Conservation (phyloP, 2,329 filamentous ascomycete species). For the Escovopsis weberi region DNA sequence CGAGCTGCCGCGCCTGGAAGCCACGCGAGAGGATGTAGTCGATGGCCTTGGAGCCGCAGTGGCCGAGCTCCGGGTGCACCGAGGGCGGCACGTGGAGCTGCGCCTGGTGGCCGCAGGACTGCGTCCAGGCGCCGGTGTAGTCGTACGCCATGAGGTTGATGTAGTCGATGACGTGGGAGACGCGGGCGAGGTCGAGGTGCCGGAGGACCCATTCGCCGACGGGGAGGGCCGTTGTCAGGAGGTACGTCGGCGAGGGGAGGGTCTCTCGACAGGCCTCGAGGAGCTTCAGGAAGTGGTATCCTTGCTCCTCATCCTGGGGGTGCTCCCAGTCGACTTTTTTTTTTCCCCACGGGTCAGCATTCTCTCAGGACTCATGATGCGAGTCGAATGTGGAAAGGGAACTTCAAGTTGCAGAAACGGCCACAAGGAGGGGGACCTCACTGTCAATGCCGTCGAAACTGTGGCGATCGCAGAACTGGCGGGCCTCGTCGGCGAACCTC, state of each 20-base stretch:
- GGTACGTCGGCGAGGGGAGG: constrained; percentile 40
- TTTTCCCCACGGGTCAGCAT: not conserved
- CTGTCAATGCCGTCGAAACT: constrained; percentile 50
- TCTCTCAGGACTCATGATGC: too few species aligned
- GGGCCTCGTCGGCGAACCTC: constrained; percentile 39
- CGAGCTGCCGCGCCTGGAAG: constrained; percentile 41
- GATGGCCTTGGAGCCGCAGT: constrained; percentile 41
- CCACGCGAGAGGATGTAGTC: constrained; percentile 37
- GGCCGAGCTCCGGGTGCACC: constrained; percentile 14
- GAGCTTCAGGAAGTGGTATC: constrained; percentile 42
- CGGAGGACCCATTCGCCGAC: constrained; percentile 46
- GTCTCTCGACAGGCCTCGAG: constrained; percentile 38
- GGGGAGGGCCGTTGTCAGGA: constrained; percentile 47
- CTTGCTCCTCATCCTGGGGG: constrained; percentile 36
- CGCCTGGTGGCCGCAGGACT: constrained; percentile 47
- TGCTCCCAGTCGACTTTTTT: constrained; percentile 54
- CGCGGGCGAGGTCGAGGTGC: constrained; percentile 40
- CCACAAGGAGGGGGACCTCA: constrained; percentile 14
- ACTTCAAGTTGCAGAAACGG: not conserved
- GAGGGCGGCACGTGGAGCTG: constrained; percentile 36
- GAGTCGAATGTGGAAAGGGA: too few species aligned
- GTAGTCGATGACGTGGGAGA: constrained; percentile 40
- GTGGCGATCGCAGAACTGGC: constrained; percentile 39
- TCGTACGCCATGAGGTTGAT: constrained; percentile 59
- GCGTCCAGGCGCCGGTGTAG: constrained; percentile 48